Conservation (phyloP, 441 rosid species). For the Pelargonium myrrhifolium region DNA sequence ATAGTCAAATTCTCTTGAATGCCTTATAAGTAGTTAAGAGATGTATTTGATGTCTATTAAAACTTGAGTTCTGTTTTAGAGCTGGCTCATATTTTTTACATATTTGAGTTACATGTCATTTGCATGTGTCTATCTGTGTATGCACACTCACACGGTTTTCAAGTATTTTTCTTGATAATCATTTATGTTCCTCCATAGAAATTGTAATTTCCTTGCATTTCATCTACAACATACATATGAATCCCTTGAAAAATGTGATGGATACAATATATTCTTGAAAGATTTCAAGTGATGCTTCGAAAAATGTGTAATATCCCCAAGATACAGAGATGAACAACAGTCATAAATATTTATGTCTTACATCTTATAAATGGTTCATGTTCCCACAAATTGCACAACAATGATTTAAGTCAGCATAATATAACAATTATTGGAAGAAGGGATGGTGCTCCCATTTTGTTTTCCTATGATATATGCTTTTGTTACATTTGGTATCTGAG, state of each 20-base stretch:
- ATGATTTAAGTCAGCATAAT: not conserved
- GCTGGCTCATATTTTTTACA: not conserved
- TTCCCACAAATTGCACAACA: not conserved
- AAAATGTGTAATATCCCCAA: not conserved
- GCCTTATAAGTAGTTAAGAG: not conserved
- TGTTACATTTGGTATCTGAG: not conserved
- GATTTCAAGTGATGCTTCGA: not conserved
- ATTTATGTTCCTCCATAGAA: not conserved
- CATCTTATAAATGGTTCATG: not conserved
- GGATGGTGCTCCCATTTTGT: not conserved
- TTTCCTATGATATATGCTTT: constrained; percentile 6
- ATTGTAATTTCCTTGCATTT: not conserved
- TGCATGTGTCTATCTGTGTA: not conserved
- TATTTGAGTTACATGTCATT: not conserved
- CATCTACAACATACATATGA: not conserved
- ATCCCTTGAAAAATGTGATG: not conserved
- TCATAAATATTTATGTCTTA: not conserved
- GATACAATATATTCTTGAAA: not conserved
- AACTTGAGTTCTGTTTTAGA: not conserved
- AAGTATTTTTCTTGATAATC: not conserved
- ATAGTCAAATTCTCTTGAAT: not conserved
- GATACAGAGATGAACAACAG: not conserved
- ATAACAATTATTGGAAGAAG: constrained; percentile 1
- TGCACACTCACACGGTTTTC: not conserved
- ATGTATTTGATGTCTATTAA: not conserved